Conservation (phyloP, 208 protist species). For the Crithidia brevicula region DNA sequence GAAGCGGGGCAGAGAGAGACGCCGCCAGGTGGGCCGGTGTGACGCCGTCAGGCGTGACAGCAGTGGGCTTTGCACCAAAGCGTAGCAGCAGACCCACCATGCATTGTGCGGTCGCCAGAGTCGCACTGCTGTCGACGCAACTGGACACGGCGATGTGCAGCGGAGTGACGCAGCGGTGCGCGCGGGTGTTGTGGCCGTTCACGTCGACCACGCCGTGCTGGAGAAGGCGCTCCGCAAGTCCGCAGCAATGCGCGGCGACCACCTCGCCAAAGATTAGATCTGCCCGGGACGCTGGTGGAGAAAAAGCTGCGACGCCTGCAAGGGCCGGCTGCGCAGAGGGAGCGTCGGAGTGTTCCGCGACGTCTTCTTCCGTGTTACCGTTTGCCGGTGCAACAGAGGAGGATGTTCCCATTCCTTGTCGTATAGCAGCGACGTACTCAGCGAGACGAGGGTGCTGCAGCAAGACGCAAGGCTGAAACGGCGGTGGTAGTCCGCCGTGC, state of each 20-base stretch:
- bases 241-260: conserved; percentile 29
- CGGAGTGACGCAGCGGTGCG: conserved; percentile 48
- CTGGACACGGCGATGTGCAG: conserved; percentile 51
- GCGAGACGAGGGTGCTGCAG: conserved; percentile 43
- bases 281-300: too few relatives aligned
- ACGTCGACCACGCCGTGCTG: conserved; percentile 31
- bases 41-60: conserved; percentile 55
- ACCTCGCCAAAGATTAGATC: conserved; percentile 42
- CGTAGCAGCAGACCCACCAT: conserved; percentile 41
- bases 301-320: too few relatives aligned
- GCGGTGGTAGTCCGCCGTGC: conserved; percentile 44
- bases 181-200: conserved; percentile 44
- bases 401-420: not conserved
- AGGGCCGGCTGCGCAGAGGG: too few relatives aligned
- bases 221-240: conserved; percentile 38
- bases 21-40: conserved; percentile 59
- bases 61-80: conserved; percentile 40
- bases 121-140: not conserved
- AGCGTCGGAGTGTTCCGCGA: too few relatives aligned
- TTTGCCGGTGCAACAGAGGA: not conserved
- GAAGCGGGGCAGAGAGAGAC: conserved; percentile 21
- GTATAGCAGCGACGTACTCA: conserved; percentile 46
- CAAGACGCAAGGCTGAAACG: conserved; percentile 54
- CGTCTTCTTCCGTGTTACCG: not conserved
- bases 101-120: conserved; percentile 4